Evolutionary conservation across 148 eudicot genomes (phyloP).

Genomic region (Euryodendron excelsum): DNA sequence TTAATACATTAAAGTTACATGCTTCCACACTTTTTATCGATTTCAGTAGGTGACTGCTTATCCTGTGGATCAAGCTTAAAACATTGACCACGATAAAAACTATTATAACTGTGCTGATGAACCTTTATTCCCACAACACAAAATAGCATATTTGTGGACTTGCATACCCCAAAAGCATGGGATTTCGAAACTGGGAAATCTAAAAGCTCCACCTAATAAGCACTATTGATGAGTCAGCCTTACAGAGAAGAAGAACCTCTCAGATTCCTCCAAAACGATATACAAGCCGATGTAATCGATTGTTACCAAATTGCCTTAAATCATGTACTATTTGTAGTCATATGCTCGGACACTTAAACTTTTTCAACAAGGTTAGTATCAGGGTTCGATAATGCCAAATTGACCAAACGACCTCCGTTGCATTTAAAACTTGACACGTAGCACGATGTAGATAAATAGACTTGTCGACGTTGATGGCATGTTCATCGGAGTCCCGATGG

Average conservation of each 20-base stretch:
- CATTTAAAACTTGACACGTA: too few relatives aligned
- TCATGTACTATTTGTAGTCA: too few relatives aligned
- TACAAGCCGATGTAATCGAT: too few relatives aligned
- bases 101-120: background rate
- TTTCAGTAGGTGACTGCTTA: background rate
- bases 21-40: background rate
- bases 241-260: background rate
- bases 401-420: too few relatives aligned
- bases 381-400: too few relatives aligned
- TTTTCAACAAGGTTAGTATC: too few relatives aligned
- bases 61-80: background rate
- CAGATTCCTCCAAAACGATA: background rate
- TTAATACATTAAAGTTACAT: background rate
- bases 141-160: background rate
- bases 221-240: background rate
- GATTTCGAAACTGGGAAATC: background rate
- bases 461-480: too few relatives aligned
- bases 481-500: too few relatives aligned
- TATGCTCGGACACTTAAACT: constrained; percentile 6
- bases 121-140: background rate
- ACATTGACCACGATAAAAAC: background rate
- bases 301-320: background rate
- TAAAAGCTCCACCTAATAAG: background rate
- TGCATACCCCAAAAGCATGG: background rate
- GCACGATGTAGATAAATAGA: too few relatives aligned